Percentiles rank a stretch among this genome's conserved stretches.
phyloP scores from a whole-genome alignment of 2,329 filamentous ascomycete genomes.

The Lachnellula subtilissima region DNA sequence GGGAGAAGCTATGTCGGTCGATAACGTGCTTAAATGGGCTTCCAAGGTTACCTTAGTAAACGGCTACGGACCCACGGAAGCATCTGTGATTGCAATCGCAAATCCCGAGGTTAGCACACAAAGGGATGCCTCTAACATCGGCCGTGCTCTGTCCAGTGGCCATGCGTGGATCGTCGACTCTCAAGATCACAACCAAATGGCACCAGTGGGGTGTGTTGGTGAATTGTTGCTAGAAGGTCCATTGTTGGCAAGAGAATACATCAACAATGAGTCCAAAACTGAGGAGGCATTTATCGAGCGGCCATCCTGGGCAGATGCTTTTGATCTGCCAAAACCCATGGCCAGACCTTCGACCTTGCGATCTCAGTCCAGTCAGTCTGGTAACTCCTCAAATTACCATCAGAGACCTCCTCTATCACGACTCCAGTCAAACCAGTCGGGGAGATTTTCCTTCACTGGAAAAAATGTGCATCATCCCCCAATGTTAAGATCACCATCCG shows the following conservation, averaged over 20 bases:
- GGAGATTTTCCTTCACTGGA: neutral
- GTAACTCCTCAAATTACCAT: neutral
- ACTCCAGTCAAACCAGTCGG: neutral
- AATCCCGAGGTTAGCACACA: neutral
- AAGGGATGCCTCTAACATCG: slow-evolving; percentile 18
- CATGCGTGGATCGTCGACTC: slow-evolving; percentile 36
- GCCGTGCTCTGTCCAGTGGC: slow-evolving; percentile 16
- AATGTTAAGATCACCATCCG: neutral
- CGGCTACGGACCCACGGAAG: slow-evolving; percentile 36
- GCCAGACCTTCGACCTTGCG: neutral
- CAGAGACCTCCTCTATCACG: neutral
- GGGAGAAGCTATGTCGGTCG: slow-evolving; percentile 33
- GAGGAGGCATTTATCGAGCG: slow-evolving; percentile 49
- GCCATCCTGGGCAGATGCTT: slow-evolving; percentile 8
- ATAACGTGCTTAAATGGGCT: slow-evolving; percentile 36
- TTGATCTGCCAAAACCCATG: neutral
- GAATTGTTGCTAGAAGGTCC: slow-evolving; percentile 39
- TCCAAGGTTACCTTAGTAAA: slow-evolving; percentile 34
- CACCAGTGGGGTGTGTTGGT: slow-evolving; percentile 26
- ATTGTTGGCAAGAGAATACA: slow-evolving; percentile 58
- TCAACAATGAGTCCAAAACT: slow-evolving; percentile 54
- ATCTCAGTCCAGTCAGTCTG: neutral
- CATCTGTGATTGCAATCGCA: slow-evolving; percentile 2
- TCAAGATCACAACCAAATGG: slow-evolving; percentile 15
- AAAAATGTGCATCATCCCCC: neutral